phyloP scores from a whole-genome alignment of 805 yeast species.

The Ogataea thermomethanolica region DNA sequence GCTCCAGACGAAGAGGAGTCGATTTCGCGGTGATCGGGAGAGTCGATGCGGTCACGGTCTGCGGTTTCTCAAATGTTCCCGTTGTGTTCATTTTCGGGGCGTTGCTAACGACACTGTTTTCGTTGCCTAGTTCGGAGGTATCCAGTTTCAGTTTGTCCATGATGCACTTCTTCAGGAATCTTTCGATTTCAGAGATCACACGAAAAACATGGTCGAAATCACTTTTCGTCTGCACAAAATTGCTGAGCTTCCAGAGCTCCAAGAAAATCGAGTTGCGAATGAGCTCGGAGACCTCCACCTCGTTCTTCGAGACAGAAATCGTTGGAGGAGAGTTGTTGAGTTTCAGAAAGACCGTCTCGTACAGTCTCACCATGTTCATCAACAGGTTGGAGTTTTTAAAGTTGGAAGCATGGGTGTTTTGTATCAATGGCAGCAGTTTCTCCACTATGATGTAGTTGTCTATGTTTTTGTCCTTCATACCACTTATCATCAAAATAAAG shows the following conservation, averaged over 20 bases:
- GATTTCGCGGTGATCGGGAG: background rate
- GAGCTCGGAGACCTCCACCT: conserved; percentile 28
- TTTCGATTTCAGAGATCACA: conserved; percentile 19
- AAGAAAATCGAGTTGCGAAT: conserved; percentile 32
- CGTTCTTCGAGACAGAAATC: conserved; percentile 24
- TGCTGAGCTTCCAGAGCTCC: conserved; percentile 34
- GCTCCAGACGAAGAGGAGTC: conserved; percentile 3
- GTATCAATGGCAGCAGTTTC: conserved; percentile 73
- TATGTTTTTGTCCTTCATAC: conserved; percentile 45
- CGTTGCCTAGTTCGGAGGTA: conserved; percentile 1
- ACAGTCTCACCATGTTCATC: conserved; percentile 28
- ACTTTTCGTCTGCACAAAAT: conserved; percentile 18
- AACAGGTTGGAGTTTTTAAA: conserved; percentile 31
- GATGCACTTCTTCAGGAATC: conserved; percentile 17
- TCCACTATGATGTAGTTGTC: conserved; percentile 73
- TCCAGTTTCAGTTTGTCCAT: conserved; percentile 13
- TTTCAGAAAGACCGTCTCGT: conserved; percentile 29
- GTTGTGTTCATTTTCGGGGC: background rate
- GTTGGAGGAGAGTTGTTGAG: conserved; percentile 21
- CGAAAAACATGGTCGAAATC: conserved; percentile 25
- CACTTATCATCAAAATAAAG: conserved; percentile 50
- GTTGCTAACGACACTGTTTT: background rate
- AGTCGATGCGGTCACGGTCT: no score
- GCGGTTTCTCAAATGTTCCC: no score
- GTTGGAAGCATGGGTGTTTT: conserved; percentile 33